Percentiles rank a stretch among this genome's conserved stretches.
Conservation (phyloP, 805 yeast species). For the Nadsonia fulvescens region DNA sequence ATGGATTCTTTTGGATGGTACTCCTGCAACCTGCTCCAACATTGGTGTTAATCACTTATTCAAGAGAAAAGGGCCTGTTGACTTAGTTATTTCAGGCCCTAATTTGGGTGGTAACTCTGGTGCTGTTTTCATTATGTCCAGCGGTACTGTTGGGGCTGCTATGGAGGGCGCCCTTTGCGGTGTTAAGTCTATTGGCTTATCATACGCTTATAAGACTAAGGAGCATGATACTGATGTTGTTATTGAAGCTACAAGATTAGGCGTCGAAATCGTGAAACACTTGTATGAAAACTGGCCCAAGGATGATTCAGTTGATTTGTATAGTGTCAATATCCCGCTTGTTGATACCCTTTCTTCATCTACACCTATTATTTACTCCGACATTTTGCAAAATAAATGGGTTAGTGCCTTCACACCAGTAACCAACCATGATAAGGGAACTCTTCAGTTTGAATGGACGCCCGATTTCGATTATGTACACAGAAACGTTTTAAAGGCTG, state of each 20-base stretch:
- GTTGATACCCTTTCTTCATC: slow-evolving; percentile 30
- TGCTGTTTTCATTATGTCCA: slow-evolving; percentile 70
- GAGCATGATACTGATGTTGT: slow-evolving; percentile 28
- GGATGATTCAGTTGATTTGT: slow-evolving; percentile 40
- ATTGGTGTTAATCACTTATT: slow-evolving; percentile 65
- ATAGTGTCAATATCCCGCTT: slow-evolving; percentile 73
- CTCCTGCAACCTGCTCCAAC: slow-evolving; percentile 93
- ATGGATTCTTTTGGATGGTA: slow-evolving; percentile 79
- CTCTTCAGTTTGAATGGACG: slow-evolving; percentile 52
- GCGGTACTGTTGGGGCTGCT: slow-evolving; percentile 95
- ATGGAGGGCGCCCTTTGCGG: slow-evolving; percentile 71
- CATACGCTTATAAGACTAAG: slow-evolving; percentile 56
- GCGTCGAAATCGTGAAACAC: slow-evolving; percentile 45
- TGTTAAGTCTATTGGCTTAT: slow-evolving; percentile 54
- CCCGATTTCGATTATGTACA: slow-evolving; percentile 66
- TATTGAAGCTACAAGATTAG: slow-evolving; percentile 45
- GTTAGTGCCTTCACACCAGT: too few relatives aligned
- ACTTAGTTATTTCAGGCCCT: slow-evolving; percentile 85
- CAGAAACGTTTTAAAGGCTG: slow-evolving; percentile 26
- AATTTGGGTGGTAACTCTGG: slow-evolving; percentile 89
- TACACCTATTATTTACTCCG: slow-evolving; percentile 54
- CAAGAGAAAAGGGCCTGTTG: slow-evolving; percentile 38
- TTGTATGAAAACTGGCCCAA: slow-evolving; percentile 48
- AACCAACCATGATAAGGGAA: slow-evolving; percentile 19
- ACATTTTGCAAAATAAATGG: slow-evolving; percentile 76